phyloP scores from a whole-genome alignment of 176 grass and related monocot species.

The Oryza meyeriana region DNA sequence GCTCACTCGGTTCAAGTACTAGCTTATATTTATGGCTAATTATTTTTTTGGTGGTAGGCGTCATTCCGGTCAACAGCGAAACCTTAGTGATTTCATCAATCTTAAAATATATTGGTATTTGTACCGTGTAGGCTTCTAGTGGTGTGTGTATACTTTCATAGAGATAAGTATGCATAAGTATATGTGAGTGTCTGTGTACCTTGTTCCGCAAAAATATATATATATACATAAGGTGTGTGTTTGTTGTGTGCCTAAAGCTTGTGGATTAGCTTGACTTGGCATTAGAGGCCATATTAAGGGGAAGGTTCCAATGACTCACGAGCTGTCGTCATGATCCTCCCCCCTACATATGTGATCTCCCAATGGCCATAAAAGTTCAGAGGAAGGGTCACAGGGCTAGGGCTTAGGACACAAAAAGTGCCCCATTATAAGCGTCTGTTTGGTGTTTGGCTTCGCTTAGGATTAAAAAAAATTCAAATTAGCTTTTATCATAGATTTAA shows the following conservation, averaged over 20 bases:
- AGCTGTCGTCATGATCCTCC: conserved; percentile 3
- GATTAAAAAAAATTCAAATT: background rate
- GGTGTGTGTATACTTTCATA: too few relatives aligned
- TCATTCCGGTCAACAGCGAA: too few relatives aligned
- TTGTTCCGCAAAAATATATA: too few relatives aligned
- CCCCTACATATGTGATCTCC: background rate
- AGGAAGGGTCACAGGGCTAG: background rate
- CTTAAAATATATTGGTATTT: too few relatives aligned
- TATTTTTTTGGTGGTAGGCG: too few relatives aligned
- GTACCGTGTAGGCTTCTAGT: too few relatives aligned
- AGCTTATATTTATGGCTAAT: too few relatives aligned
- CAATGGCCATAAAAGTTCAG: background rate
- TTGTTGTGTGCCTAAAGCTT: background rate
- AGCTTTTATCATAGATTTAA: background rate
- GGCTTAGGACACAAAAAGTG: background rate
- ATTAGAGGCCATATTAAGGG: background rate
- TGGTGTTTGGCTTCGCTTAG: background rate
- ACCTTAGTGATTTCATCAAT: too few relatives aligned
- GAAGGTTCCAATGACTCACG: conserved; percentile 34
- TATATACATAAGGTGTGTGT: background rate
- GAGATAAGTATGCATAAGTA: too few relatives aligned
- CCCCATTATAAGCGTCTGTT: background rate
- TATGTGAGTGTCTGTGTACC: too few relatives aligned
- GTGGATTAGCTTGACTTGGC: background rate
- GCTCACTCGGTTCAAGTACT: too few relatives aligned